Base-by-base conservation (phyloP, 2,329 filamentous ascomycete species). In the Aspergillus fumigatus region DNA sequence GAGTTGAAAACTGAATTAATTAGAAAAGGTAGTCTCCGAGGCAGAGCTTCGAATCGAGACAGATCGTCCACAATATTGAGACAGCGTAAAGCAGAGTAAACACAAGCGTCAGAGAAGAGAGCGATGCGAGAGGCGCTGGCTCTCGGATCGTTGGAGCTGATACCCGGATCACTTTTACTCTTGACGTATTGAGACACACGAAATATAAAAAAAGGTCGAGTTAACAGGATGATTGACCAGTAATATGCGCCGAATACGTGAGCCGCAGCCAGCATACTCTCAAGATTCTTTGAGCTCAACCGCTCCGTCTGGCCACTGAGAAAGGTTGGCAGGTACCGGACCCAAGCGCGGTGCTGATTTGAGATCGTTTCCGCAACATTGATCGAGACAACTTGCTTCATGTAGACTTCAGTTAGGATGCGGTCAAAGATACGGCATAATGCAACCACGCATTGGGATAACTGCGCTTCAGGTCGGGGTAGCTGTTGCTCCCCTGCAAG, bases 141-240 rank as follows among this genome's bases (percentile, higher is more conserved):
- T 32, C 60, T 61, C 25, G 53, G 14, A n/a, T 71, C 67, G 1
- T 65, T 52, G 32, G 59, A 47, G 5, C 38, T 47, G 8, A 62
- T 53, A 14, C 6, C 43, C 9, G 59, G 21, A 17, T 68, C 68
- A 27, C 50, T 54, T 56, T 70, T 71, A 45, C 59, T 67, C 50
- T 67, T 68, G 32, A 72, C 70, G 48, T 72, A 71, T 38, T 70
- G 71, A n/a, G 73, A 80, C 1, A 81, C 71, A 51, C 80, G 77
- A 60, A 80, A 82, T 26, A 81, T 77, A 10, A 82, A 69, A 54
- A 82, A 82, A 0, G 80, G 80, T n/a, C 80, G 70, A 6, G 80
- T 81, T 3, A 82, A 66, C 3, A 82, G 69, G 65, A 82, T 81
- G 47, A 82, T 81, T 1, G 78, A 79, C 70, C 80, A 82, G 62